Conservation (phyloP, 78 protist species). For the Cavenderia fasciculata region DNA sequence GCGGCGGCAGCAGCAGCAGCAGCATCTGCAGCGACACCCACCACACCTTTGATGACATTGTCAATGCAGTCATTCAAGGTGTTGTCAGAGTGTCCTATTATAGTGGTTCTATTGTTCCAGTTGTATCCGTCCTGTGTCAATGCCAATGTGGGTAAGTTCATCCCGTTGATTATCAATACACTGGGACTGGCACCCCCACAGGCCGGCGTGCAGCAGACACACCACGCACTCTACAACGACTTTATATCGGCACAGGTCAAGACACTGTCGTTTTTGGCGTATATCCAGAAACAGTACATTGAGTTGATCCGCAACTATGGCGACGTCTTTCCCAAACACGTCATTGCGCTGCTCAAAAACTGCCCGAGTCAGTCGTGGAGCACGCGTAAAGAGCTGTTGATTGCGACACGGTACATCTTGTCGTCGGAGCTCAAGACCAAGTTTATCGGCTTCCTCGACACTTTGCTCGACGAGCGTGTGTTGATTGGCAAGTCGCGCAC, state of each 20-base stretch:
- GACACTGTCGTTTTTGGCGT: slow-evolving; percentile 95
- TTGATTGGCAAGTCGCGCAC: slow-evolving; percentile 83
- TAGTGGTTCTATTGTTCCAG: slow-evolving; percentile 93
- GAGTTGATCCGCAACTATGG: slow-evolving; percentile 64
- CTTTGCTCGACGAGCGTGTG: slow-evolving; percentile 86
- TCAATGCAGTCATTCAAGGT: slow-evolving; percentile 82
- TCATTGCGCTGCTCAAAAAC: slow-evolving; percentile 81
- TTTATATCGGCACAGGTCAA: slow-evolving; percentile 93
- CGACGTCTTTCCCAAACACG: slow-evolving; percentile 86
- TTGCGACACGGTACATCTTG: slow-evolving; percentile 92
- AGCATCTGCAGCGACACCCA: not conserved
- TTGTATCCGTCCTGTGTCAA: slow-evolving; percentile 75
- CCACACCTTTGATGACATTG: slow-evolving; percentile 26
- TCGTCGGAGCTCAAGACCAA: slow-evolving; percentile 88
- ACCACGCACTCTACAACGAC: slow-evolving; percentile 74
- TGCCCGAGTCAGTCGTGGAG: slow-evolving; percentile 89
- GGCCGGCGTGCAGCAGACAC: not conserved
- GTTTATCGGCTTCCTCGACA: slow-evolving; percentile 88
- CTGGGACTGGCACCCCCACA: slow-evolving; percentile 70
- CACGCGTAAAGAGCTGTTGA: slow-evolving; percentile 90
- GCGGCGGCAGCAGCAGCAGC: not conserved
- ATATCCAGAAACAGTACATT: slow-evolving; percentile 78
- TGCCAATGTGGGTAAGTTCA: slow-evolving; percentile 62
- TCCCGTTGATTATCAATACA: slow-evolving; percentile 85
- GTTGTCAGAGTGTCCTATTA: slow-evolving; percentile 95